phyloP scores from a whole-genome alignment of 2,329 filamentous ascomycete species.

The Arthrobotrys sinensis region DNA sequence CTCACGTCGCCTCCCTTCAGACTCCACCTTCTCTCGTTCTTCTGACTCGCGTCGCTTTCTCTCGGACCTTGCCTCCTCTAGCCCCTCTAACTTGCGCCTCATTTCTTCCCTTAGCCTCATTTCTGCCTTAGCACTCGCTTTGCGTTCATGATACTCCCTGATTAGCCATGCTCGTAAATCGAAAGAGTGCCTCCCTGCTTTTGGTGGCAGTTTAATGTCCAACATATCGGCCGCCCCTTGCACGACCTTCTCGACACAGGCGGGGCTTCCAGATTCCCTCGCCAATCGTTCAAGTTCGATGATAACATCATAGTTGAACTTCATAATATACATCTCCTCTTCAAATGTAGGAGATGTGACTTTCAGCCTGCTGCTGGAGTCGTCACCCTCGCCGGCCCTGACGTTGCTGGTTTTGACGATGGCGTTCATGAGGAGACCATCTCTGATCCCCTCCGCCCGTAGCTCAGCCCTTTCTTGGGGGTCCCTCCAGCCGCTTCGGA shows the following conservation, averaged over 20 bases:
- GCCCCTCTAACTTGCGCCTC: neutral
- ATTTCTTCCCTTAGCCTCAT: neutral
- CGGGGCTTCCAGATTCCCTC: neutral
- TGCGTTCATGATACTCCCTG: constrained; percentile 2
- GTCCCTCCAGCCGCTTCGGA: neutral
- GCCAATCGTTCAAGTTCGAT: neutral
- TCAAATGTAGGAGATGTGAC: neutral
- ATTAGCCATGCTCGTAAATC: neutral
- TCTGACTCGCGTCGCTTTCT: too few species aligned
- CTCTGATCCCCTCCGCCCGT: neutral
- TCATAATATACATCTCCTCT: neutral
- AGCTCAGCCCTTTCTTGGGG: neutral
- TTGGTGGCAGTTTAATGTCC: neutral
- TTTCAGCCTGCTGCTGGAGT: neutral
- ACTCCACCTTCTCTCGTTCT: too few species aligned
- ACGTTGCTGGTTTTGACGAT: constrained; percentile 4
- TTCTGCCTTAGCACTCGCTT: neutral
- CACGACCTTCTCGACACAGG: neutral
- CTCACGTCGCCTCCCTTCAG: too few species aligned
- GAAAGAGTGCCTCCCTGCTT: neutral
- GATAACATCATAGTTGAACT: constrained; percentile 15
- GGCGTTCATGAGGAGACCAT: neutral
- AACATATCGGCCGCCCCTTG: neutral
- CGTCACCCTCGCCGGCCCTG: neutral
- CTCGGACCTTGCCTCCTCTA: too few species aligned